Evolutionary conservation across 106 monocot genomes (phyloP).

Genomic region (Apostasia ramifera): DNA sequence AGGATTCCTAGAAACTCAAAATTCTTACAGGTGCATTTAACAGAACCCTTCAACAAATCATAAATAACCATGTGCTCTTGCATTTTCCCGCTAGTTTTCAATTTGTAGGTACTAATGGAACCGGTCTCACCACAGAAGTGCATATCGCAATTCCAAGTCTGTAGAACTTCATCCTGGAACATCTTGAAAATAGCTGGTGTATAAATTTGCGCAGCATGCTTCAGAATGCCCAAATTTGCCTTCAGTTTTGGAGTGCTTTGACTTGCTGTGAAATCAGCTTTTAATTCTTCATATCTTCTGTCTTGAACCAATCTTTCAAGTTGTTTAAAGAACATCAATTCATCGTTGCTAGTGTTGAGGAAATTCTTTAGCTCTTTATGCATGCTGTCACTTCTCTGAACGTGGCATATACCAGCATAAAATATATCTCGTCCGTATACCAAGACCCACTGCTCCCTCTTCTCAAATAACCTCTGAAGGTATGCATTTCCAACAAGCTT

Average conservation of each 20-base stretch:
- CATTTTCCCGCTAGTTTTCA: constrained; percentile 2
- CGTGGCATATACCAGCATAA: constrained; percentile 4
- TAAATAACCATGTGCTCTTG: constrained; percentile 6
- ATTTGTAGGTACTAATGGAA: constrained; percentile 1
- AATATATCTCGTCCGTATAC: constrained; percentile 8
- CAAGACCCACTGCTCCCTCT: constrained; percentile 12
- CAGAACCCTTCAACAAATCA: constrained; percentile 5
- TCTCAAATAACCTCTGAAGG: constrained; percentile 3
- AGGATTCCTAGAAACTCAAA: constrained; percentile 14
- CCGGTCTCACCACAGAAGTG: constrained; percentile 1
- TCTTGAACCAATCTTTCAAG: constrained; percentile 5
- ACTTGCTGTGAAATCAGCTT: neutral
- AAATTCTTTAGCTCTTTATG: constrained; percentile 8
- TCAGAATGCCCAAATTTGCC: neutral
- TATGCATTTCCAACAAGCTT: constrained; percentile 9
- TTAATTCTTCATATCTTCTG: constrained; percentile 9
- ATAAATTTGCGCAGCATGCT: constrained; percentile 8
- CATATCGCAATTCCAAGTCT: constrained; percentile 11
- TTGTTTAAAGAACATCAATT: constrained; percentile 2
- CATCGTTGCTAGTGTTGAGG: neutral
- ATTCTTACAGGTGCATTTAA: constrained; percentile 14
- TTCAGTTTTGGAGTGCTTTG: constrained; percentile 1
- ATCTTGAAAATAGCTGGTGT: constrained; percentile 9
- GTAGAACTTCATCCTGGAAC: constrained; percentile 15
- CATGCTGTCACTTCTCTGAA: constrained; percentile 3